A percentile compares a stretch with the other conserved stretches of the same genome.
Evolutionary conservation across 805 yeast species (phyloP).

Genomic region (Candida silvatica): DNA sequence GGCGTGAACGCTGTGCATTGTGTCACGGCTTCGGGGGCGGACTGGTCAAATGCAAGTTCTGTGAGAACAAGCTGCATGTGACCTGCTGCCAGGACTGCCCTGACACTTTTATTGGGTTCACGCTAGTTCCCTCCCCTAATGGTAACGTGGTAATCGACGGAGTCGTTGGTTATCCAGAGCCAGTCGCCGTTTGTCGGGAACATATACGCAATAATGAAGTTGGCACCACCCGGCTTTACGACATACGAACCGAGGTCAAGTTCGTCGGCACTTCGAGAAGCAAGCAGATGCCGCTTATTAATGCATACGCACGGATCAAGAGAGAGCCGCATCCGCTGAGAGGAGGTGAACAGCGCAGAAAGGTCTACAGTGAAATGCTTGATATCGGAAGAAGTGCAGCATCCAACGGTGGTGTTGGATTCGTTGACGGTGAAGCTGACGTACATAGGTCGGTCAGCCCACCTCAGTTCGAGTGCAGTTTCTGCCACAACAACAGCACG

Average conservation of each 20-base stretch:
- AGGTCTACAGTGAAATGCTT: slow-evolving; percentile 4
- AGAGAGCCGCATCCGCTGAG: slow-evolving; percentile 2
- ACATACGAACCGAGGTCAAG: slow-evolving; percentile 10
- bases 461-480: slow-evolving; percentile 7
- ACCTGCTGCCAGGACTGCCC: slow-evolving; percentile 50
- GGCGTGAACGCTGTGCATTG: slow-evolving; percentile 30
- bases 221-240: not conserved
- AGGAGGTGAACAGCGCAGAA: slow-evolving; percentile 8
- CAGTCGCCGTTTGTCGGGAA: slow-evolving; percentile 33
- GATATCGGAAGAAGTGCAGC: not conserved
- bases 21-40: slow-evolving; percentile 44
- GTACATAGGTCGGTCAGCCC: too few relatives aligned
- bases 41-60: slow-evolving; percentile 36
- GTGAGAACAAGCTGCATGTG: slow-evolving; percentile 35
- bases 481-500: slow-evolving; percentile 14
- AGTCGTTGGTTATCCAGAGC: slow-evolving; percentile 32
- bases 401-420: too few relatives aligned
- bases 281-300: slow-evolving; percentile 30
- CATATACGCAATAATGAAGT: too few relatives aligned
- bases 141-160: too few relatives aligned
- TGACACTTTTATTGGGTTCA: slow-evolving; percentile 47
- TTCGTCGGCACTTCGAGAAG: slow-evolving; percentile 13
- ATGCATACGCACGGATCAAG: slow-evolving; percentile 30
- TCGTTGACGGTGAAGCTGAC: too few relatives aligned
- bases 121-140: too few relatives aligned